Evolutionary conservation across 2,329 filamentous ascomycete genomes (phyloP).

Genomic region (Stagonosporopsis chrysanthemi): DNA sequence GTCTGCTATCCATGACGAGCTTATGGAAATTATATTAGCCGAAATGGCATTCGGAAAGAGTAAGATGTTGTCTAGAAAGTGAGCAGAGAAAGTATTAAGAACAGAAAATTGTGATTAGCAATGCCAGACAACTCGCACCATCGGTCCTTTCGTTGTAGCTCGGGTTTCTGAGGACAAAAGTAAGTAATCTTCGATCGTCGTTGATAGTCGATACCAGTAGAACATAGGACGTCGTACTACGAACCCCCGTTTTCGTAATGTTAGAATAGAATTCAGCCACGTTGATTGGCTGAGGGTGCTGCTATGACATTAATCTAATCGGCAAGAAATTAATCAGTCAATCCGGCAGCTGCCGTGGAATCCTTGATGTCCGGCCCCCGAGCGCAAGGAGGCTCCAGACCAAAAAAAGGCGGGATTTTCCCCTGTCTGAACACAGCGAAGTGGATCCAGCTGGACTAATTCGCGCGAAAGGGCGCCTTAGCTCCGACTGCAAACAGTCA

Average conservation of each 20-base stretch:
- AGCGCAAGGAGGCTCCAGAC: neutral
- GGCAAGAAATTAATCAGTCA: neutral
- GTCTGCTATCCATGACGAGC: conserved; percentile 12
- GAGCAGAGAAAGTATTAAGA: neutral
- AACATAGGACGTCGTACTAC: conserved; percentile 7
- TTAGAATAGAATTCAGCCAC: neutral
- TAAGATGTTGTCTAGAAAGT: neutral
- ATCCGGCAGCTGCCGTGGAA: conserved; percentile 11
- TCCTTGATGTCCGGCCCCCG: conserved; percentile 15
- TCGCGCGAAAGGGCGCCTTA: neutral
- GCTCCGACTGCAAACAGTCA: neutral
- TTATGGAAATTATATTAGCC: neutral
- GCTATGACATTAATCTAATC: conserved; percentile 3
- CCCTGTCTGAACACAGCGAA: neutral
- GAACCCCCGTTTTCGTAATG: neutral
- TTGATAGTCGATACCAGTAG: neutral
- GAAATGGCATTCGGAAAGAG: neutral
- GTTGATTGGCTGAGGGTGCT: conserved; percentile 1
- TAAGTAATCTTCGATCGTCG: neutral
- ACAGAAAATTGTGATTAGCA: neutral
- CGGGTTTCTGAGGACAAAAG: neutral
- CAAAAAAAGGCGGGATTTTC: neutral
- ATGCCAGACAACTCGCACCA: neutral
- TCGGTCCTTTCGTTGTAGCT: neutral
- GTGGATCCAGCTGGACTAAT: conserved; percentile 1